Percentiles rank a stretch among this genome's conserved stretches.
Evolutionary conservation across 1,284 basidiomycete species (phyloP).

Genomic region (Trichosporon coremiiforme): DNA sequence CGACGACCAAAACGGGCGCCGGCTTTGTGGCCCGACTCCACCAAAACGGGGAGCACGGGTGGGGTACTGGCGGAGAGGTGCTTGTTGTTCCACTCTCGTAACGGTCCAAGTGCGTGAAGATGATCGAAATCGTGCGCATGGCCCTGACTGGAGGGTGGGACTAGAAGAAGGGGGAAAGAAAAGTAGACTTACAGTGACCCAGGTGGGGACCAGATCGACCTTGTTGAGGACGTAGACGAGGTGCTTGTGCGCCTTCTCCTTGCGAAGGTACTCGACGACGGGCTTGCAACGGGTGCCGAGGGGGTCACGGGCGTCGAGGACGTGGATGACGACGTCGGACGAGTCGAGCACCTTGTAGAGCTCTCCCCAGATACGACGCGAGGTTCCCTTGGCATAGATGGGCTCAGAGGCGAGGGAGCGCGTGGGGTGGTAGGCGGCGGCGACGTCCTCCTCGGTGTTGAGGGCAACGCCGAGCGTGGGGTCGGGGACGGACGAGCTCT

Average conservation of each 20-base stretch:
- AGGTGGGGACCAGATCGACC: conserved; percentile 96
- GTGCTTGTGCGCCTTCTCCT: conserved; percentile 97
- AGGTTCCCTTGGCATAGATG: conserved; percentile 89
- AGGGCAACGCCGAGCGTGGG: conserved; percentile 27
- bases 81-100: conserved; percentile 66
- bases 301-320: conserved; percentile 94
- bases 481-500: conserved; percentile 62
- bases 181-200: conserved; percentile 83
- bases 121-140: conserved; percentile 46
- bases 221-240: conserved; percentile 97
- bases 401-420: conserved; percentile 64
- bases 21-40: conserved; percentile 40
- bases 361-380: conserved; percentile 93
- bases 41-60: conserved; percentile 55
- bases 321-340: conserved; percentile 93
- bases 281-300: conserved; percentile 96
- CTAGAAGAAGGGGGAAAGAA: neutral
- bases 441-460: conserved; percentile 44
- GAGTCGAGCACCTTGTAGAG: conserved; percentile 99
- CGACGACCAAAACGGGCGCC: conserved; percentile 51
- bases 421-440: conserved; percentile 44
- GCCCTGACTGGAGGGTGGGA: conserved; percentile 61
- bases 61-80: conserved; percentile 55
- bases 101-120: conserved; percentile 58
- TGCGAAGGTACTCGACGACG: conserved; percentile 88